Evolutionary conservation across 2,329 filamentous ascomycete genomes (phyloP).

Genomic region (Ophiostoma montium): DNA sequence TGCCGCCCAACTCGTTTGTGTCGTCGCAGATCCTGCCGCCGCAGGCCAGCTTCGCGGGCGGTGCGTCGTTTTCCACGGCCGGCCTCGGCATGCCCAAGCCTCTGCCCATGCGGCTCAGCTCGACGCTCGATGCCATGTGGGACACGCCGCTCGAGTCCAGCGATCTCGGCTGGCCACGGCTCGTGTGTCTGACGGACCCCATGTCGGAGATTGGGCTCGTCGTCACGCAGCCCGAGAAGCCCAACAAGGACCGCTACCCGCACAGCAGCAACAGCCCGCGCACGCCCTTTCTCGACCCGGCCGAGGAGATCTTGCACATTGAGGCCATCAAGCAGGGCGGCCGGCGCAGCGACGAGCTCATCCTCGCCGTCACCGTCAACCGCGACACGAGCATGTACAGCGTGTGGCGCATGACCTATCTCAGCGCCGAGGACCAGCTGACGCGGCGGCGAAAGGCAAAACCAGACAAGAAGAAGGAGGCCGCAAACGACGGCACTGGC

Average conservation of each 20-base stretch:
- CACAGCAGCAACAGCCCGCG: slow-evolving; percentile 22
- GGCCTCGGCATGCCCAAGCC: slow-evolving; percentile 40
- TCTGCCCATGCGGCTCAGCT: slow-evolving; percentile 36
- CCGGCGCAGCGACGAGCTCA: slow-evolving; percentile 34
- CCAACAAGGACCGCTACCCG: slow-evolving; percentile 22
- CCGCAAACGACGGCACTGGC: slow-evolving; percentile 8
- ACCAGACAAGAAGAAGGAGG: slow-evolving; percentile 27
- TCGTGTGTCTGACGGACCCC: slow-evolving; percentile 77
- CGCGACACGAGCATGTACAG: slow-evolving; percentile 62
- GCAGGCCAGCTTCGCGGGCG: neutral
- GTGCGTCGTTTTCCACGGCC: slow-evolving; percentile 43
- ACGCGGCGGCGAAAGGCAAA: slow-evolving; percentile 31
- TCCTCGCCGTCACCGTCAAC: slow-evolving; percentile 71
- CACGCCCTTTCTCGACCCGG: slow-evolving; percentile 52
- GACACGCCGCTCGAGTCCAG: slow-evolving; percentile 35
- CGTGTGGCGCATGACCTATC: slow-evolving; percentile 71
- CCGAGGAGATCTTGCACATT: slow-evolving; percentile 75
- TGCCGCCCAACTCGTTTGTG: slow-evolving; percentile 72
- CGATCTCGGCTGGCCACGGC: slow-evolving; percentile 52
- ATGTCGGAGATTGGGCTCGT: slow-evolving; percentile 75
- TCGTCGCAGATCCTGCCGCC: slow-evolving; percentile 49
- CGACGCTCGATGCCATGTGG: slow-evolving; percentile 44
- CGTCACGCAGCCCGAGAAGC: slow-evolving; percentile 42
- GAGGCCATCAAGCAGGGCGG: slow-evolving; percentile 38
- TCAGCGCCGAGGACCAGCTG: slow-evolving; percentile 50